These are phyloP conservation scores for Hermanozyma aechmeae DNA, from an alignment of 805 yeast species.

Conservation along the genomic window DNA sequence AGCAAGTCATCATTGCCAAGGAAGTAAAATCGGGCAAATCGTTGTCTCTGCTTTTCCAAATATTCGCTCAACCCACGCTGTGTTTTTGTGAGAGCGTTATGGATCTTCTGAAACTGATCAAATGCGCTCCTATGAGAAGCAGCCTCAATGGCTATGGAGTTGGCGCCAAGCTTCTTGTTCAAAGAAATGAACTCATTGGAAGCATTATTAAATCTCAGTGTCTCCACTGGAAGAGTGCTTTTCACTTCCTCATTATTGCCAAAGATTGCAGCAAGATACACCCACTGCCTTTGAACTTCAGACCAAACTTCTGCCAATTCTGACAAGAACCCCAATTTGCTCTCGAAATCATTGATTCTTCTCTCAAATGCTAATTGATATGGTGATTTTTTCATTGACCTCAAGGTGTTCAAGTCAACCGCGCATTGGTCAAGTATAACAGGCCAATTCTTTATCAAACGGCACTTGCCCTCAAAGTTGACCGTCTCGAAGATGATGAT, in stretches of 20 bases:
- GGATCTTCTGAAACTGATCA: slow-evolving; percentile 36
- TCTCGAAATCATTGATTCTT: slow-evolving; percentile 46
- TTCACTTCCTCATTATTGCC: slow-evolving; percentile 47
- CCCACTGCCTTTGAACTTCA: slow-evolving; percentile 84
- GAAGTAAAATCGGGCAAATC: slow-evolving; percentile 77
- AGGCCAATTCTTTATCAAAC: slow-evolving; percentile 64
- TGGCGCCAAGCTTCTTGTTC: slow-evolving; percentile 39
- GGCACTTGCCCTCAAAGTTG: slow-evolving; percentile 40
- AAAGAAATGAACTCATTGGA: slow-evolving; percentile 52
- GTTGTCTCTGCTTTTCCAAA: slow-evolving; percentile 67
- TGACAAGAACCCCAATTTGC: slow-evolving; percentile 40
- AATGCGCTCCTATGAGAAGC: slow-evolving; percentile 40
- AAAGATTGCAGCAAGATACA: slow-evolving; percentile 74
- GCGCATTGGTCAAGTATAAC: slow-evolving; percentile 45
- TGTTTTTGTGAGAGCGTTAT: slow-evolving; percentile 49
- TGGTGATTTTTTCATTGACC: slow-evolving; percentile 64
- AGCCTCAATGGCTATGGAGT: slow-evolving; percentile 47
- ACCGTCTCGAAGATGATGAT: slow-evolving; percentile 41
- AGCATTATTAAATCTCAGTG: slow-evolving; percentile 53
- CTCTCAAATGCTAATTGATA: slow-evolving; percentile 53
- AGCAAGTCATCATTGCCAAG: slow-evolving; percentile 85
- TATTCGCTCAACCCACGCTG: slow-evolving; percentile 65
- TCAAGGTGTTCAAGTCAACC: slow-evolving; percentile 52
- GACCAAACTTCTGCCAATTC: slow-evolving; percentile 61
- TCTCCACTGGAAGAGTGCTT: slow-evolving; percentile 59